Percentiles rank a stretch among this genome's conserved stretches.
phyloP scores from a whole-genome alignment of 139 green algal species.

The Closterium sp. region DNA sequence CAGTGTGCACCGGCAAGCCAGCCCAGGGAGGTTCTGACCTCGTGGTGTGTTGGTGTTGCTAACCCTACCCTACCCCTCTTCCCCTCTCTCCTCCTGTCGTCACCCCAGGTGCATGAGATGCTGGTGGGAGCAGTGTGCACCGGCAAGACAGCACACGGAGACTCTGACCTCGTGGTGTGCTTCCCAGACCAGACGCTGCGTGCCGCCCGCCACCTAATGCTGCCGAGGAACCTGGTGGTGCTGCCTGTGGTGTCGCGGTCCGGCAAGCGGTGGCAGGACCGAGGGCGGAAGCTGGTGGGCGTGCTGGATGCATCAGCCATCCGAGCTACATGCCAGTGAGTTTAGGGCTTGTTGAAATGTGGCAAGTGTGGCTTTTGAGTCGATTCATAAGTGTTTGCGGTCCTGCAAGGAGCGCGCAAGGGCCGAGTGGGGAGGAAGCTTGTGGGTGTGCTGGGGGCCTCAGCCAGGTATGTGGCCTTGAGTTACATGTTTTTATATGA shows the following conservation, averaged over 20 bases:
- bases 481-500: no score
- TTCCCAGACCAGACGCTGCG: conserved; percentile 41
- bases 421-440: background rate
- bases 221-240: conserved; percentile 24
- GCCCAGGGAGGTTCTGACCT: background rate
- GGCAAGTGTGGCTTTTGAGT: no score
- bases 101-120: conserved; percentile 37
- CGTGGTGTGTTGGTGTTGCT: no score
- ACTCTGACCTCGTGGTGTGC: conserved; percentile 29
- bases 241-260: conserved; percentile 39
- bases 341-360: background rate
- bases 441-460: background rate
- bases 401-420: no score
- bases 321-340: conserved; percentile 10
- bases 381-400: no score
- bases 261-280: conserved; percentile 37
- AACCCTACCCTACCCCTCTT: background rate
- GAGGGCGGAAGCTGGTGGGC: conserved; percentile 35
- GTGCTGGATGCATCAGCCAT: conserved; percentile 2
- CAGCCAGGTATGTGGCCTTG: background rate
- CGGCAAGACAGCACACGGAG: background rate
- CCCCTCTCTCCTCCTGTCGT: no score
- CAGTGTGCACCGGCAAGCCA: conserved; percentile 3
- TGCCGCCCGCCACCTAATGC: conserved; percentile 21
- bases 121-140: conserved; percentile 30